Evolutionary conservation across 2,329 filamentous ascomycete genomes (phyloP).

Genomic region (Aspergillus aculeatus): DNA sequence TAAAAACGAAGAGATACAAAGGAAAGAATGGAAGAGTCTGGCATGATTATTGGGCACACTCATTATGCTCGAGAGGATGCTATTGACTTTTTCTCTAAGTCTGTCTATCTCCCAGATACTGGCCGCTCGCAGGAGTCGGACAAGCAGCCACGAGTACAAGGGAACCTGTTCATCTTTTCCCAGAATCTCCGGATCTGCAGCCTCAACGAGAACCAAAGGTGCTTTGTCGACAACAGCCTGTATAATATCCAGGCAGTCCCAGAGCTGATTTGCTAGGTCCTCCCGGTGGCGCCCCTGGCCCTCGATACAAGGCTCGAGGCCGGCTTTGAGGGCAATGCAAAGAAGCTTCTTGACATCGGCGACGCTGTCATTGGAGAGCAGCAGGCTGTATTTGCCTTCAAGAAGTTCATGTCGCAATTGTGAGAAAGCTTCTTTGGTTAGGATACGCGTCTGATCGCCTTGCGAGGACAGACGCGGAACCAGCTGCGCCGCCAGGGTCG

Average conservation of each 20-base stretch:
- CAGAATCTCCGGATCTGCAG: slow-evolving; percentile 61
- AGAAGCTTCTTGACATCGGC: slow-evolving; percentile 82
- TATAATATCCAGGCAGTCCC: slow-evolving; percentile 76
- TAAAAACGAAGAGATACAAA: slow-evolving; percentile 33
- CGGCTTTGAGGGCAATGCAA: slow-evolving; percentile 76
- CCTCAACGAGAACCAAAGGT: slow-evolving; percentile 64
- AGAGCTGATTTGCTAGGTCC: slow-evolving; percentile 39
- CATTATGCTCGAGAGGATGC: slow-evolving; percentile 35
- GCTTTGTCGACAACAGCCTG: slow-evolving; percentile 72
- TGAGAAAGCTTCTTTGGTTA: slow-evolving; percentile 72
- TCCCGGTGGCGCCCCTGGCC: slow-evolving; percentile 63
- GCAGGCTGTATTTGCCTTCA: slow-evolving; percentile 44
- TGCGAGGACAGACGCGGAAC: slow-evolving; percentile 74
- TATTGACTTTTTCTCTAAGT: slow-evolving; percentile 42
- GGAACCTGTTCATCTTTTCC: slow-evolving; percentile 47
- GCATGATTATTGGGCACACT: slow-evolving; percentile 34
- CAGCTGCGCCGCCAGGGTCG: slow-evolving; percentile 83
- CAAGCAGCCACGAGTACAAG: slow-evolving; percentile 55
- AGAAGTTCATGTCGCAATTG: slow-evolving; percentile 68
- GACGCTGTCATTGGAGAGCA: slow-evolving; percentile 62
- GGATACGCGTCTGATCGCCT: slow-evolving; percentile 59
- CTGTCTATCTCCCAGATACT: slow-evolving; percentile 41
- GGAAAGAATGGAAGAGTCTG: slow-evolving; percentile 29
- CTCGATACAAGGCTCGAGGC: slow-evolving; percentile 58
- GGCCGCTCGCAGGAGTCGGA: slow-evolving; percentile 52